These are phyloP conservation scores for Haplographium delicatum DNA, from an alignment of 495 filamentous ascomycete species.

Conservation along the genomic window DNA sequence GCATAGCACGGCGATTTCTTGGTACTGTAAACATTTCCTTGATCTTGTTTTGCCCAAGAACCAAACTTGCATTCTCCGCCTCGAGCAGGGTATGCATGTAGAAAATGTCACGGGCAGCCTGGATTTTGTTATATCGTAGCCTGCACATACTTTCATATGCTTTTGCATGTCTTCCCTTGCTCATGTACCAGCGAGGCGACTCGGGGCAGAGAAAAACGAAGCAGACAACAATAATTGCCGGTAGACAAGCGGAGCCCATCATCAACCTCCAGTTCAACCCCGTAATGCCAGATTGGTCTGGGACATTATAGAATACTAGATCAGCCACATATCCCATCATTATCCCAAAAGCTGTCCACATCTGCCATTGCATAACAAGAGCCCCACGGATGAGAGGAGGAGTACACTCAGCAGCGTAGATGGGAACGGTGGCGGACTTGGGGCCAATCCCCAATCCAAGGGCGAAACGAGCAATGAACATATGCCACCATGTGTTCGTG, in stretches of 20 bases:
- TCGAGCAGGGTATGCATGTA: constrained; percentile 73
- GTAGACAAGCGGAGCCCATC: constrained; percentile 75
- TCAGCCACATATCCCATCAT: constrained; percentile 71
- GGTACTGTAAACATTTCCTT: constrained; percentile 67
- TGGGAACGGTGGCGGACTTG: constrained; percentile 72
- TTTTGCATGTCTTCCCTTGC: constrained; percentile 55
- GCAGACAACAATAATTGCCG: constrained; percentile 61
- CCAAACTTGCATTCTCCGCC: constrained; percentile 54
- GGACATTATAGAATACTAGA: constrained; percentile 64
- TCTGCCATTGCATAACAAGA: constrained; percentile 80
- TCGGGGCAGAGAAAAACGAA: constrained; percentile 73
- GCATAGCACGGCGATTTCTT: constrained; percentile 71
- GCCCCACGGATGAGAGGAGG: constrained; percentile 72
- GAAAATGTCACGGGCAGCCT: constrained; percentile 77
- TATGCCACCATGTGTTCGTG: constrained; percentile 63
- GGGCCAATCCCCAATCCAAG: constrained; percentile 76
- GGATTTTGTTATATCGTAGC: constrained; percentile 64
- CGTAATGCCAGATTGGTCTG: constrained; percentile 45
- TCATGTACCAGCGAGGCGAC: constrained; percentile 53
- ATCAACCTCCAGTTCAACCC: constrained; percentile 79
- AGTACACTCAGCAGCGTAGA: constrained; percentile 73
- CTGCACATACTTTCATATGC: constrained; percentile 63
- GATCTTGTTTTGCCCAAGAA: constrained; percentile 55
- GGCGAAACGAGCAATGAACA: constrained; percentile 67
- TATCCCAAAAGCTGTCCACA: constrained; percentile 68